These are phyloP conservation scores for Phialophora verrucosa DNA, from an alignment of 2,329 filamentous ascomycete species.

Conservation along the genomic window DNA sequence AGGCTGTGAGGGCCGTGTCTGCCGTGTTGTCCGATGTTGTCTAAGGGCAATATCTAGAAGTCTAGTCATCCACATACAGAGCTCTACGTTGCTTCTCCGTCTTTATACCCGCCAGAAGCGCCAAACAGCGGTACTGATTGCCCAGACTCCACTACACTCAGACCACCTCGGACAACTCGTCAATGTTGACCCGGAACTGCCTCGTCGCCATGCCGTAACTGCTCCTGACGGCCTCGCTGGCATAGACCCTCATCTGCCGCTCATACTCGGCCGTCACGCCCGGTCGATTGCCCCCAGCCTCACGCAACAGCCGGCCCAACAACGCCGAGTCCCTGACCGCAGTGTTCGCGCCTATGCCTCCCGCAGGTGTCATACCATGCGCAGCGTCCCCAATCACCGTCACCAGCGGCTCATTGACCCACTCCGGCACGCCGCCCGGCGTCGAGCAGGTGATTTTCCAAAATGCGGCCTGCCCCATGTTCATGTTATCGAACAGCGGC, in stretches of 20 bases:
- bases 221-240: conserved; percentile 59
- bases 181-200: conserved; percentile 56
- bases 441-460: conserved; percentile 46
- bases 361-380: conserved; percentile 55
- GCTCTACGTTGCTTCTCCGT: background rate
- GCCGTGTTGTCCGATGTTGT: background rate
- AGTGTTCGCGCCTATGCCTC: conserved; percentile 55
- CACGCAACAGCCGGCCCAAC: conserved; percentile 54
- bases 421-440: conserved; percentile 43
- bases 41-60: background rate
- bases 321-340: conserved; percentile 51
- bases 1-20: background rate
- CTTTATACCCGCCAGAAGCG: background rate
- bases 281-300: conserved; percentile 57
- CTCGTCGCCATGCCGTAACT: conserved; percentile 59
- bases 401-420: conserved; percentile 44
- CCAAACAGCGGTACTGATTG: background rate
- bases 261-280: conserved; percentile 49
- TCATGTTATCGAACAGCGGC: conserved; percentile 41
- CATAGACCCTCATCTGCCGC: conserved; percentile 57
- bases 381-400: conserved; percentile 55
- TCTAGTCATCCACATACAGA: background rate
- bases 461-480: conserved; percentile 43
- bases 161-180: conserved; percentile 44
- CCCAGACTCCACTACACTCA: background rate